Conservation (phyloP, 2,329 filamentous ascomycete species). For the Aspergillus bombycis region DNA sequence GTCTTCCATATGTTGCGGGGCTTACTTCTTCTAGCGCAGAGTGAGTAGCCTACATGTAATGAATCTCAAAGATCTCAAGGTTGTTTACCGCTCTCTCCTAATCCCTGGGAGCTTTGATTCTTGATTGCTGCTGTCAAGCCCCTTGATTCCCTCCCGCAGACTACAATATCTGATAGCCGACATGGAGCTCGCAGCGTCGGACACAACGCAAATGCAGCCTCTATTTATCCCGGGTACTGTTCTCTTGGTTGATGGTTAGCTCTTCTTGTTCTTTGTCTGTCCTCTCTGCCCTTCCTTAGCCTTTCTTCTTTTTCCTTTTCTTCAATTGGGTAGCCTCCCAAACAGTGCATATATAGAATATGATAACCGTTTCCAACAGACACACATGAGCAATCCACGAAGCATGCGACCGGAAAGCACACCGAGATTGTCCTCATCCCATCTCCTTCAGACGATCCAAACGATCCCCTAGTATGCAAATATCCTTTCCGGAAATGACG, state of each 20-base stretch:
- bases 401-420: background rate
- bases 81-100: background rate
- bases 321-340: background rate
- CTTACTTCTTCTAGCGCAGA: background rate
- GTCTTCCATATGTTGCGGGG: background rate
- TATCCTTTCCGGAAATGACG: background rate
- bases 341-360: background rate
- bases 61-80: rapidly evolving
- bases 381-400: background rate
- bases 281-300: background rate
- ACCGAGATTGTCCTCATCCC: background rate
- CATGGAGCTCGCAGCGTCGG: background rate
- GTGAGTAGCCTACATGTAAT: background rate
- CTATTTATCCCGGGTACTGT: background rate
- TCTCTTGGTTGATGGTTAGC: background rate
- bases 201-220: background rate
- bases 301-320: background rate
- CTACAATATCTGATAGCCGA: background rate
- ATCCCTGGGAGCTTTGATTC: background rate
- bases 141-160: background rate
- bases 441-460: background rate
- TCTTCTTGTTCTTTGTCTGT: background rate
- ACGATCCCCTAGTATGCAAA: background rate
- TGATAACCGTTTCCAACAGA: background rate
- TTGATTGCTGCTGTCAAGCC: background rate